Percentiles rank a stretch among this genome's conserved stretches.
These are phyloP conservation scores for Pyrenophora graminea DNA, from an alignment of 2,329 filamentous ascomycete species.

Conservation along the genomic window DNA sequence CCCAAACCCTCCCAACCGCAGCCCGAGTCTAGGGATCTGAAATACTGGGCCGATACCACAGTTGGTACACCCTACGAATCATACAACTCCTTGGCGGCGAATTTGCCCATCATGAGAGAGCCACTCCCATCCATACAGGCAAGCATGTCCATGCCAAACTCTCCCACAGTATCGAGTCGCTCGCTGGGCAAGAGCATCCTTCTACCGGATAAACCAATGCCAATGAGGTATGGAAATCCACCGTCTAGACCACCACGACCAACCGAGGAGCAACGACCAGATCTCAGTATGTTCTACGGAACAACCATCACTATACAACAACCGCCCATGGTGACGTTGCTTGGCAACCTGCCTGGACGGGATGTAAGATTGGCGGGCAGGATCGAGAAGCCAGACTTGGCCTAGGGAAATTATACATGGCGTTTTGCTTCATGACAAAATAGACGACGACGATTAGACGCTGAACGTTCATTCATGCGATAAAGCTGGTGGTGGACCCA, in stretches of 20 bases:
- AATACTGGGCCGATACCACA: conserved; percentile 28
- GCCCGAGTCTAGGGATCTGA: conserved; percentile 11
- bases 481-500: no score
- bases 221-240: conserved; percentile 6
- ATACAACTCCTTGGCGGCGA: conserved; percentile 9
- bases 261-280: conserved; percentile 24
- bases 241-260: conserved; percentile 29
- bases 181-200: conserved; percentile 9
- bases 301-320: conserved; percentile 8
- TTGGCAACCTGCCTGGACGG: not conserved
- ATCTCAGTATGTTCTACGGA: conserved; percentile 25
- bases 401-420: not conserved
- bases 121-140: conserved; percentile 23
- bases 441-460: not conserved
- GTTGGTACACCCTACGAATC: conserved; percentile 26
- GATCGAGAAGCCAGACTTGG: not conserved
- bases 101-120: conserved; percentile 12
- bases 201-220: conserved; percentile 18
- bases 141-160: conserved; percentile 22
- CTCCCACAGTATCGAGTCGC: not conserved
- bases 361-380: not conserved
- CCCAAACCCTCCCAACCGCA: conserved; percentile 4
- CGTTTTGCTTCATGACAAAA: not conserved
- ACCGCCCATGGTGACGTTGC: conserved; percentile 13
- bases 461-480: no score